Conservation (phyloP, 768 basidiomycete genomes). For the Porphyrellus cyaneotinctus region DNA sequence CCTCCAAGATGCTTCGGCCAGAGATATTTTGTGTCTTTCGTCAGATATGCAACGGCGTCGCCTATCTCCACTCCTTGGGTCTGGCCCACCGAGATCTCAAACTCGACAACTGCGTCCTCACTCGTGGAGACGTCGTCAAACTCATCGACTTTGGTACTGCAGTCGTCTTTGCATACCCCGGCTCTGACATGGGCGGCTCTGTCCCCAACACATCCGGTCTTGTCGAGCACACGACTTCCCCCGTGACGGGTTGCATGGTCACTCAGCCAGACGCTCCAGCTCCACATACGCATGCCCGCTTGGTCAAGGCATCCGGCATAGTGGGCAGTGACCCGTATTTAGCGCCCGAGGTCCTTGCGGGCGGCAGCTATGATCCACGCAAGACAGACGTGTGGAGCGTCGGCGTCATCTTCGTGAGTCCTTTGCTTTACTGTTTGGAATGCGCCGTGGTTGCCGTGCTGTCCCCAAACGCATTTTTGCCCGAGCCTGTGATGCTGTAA, state of each 20-base stretch:
- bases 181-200: constrained; percentile 58
- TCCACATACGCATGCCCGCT: constrained; percentile 39
- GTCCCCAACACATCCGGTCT: constrained; percentile 9
- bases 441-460: constrained; percentile 3
- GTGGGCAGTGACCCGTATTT: constrained; percentile 98
- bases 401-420: constrained; percentile 89
- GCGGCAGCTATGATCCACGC: constrained; percentile 85
- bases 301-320: constrained; percentile 74
- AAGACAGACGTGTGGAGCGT: constrained; percentile 99
- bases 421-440: not conserved
- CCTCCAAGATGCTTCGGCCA: constrained; percentile 95
- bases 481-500: not conserved
- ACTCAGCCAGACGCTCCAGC: constrained; percentile 22
- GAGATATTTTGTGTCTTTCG: constrained; percentile 99
- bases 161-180: constrained; percentile 99
- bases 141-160: constrained; percentile 99
- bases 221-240: not conserved
- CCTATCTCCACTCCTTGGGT: constrained; percentile 96
- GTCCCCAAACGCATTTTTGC: too few relatives aligned
- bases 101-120: constrained; percentile 99
- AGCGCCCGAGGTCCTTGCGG: constrained; percentile 88
- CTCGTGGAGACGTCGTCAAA: constrained; percentile 89
- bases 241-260: constrained; percentile 19
- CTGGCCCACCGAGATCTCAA: constrained; percentile 98
- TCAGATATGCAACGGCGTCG: constrained; percentile 96